Base-by-base conservation (phyloP, 768 basidiomycete genomes). In the Daedalea quercina region DNA sequence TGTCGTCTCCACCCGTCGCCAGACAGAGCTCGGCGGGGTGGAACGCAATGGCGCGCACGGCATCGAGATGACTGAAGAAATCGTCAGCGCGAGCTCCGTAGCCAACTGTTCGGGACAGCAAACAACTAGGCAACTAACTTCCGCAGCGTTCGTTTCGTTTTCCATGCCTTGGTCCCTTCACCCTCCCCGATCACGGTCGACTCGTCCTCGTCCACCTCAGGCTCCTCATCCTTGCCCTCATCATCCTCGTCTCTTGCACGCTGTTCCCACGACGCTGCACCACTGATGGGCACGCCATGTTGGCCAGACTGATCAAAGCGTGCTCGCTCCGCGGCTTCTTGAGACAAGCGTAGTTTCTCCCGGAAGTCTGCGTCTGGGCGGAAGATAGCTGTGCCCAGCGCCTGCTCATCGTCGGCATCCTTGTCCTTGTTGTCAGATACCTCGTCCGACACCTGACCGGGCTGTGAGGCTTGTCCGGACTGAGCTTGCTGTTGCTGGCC, bases 1-100 rank as follows among this genome's bases (percentile, higher is more conserved):
- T 90, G 65, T 99, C 96, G 65, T 97, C 95, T 25, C 94, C 91
- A 22, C 87, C 96, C 44, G 88, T 92, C n/a, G 89, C 94, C 50
- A 98, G 72, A 62, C 85, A 85, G 42, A 92, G 70, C 58, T 91
- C 90, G 33, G 74, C 85, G 1, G 90, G 90, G 63, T 93, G 90
- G 78, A 96, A 95, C 0, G 90, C 85, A 22, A 98, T 73, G 7
- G 90, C 85, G 50, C 94, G 84, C 37, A 96, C 93, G 13, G 91
- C 84, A 67, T 97, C 95, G 56, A 99, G 74, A 69, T 99, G 96
- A 67, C 93, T 95, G 54, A 44, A 33, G 50, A 45, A 37, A 52
- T 48, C 42, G 56, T 62, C 53, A 55, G 53, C 37, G 48, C 26
- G 44, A 15, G 17, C 47, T 20, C 37, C 12, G 40, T 44, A 35